Base-by-base conservation (phyloP, 202 grass and related monocot genomes). In the Dendrocalamus latiflorus region DNA sequence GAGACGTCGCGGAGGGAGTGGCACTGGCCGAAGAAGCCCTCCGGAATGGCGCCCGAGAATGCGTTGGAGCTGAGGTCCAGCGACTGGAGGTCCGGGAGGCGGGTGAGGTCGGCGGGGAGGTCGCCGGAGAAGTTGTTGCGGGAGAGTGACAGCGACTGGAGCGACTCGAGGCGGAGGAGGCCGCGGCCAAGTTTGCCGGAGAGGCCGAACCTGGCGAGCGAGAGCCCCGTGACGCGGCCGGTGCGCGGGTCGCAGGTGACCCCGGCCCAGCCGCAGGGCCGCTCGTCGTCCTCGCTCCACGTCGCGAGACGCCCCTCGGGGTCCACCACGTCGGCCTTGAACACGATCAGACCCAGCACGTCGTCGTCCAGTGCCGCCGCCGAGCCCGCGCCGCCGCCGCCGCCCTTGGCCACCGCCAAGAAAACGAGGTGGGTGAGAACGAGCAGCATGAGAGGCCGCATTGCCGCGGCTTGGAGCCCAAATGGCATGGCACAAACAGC, bases 281-380 rank as follows among this genome's bases (percentile, higher is more conserved):
- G 81, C 53, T 86, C 79, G 84, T 96, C 93, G 68, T 99, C 89
- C 90, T 99, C 96, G 81, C 74, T 96, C 93, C 96, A 99, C 54
- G 93, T 92, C 0, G 84, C 75, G 78, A 99, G 93, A 56, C 90
- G 87, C 22, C 91, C 90, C 50, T 86, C 86, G 4, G 87, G 93
- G 78, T 99, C 93, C 61, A 74, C 49, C 80, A 99, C 77, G 75
- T 95, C 93, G 22, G 89, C 87, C 84, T 94, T 96, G 87, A 99
- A 94, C 26, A 96, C 93, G 68, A 99, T 96, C 45, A 99, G 83
- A 28, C 93, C 96, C 58, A 99, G 84, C 69, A 99, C 89, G 81
- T 99, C 93, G 89, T 99, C 96, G 81, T 84, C 82, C 65, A 99
- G 77, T 24, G 93, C 81, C 6, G 86, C 65, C 6, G 58, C 55